Evolutionary conservation across 306 rosid genomes (phyloP).

Genomic region (Glycine soja): DNA sequence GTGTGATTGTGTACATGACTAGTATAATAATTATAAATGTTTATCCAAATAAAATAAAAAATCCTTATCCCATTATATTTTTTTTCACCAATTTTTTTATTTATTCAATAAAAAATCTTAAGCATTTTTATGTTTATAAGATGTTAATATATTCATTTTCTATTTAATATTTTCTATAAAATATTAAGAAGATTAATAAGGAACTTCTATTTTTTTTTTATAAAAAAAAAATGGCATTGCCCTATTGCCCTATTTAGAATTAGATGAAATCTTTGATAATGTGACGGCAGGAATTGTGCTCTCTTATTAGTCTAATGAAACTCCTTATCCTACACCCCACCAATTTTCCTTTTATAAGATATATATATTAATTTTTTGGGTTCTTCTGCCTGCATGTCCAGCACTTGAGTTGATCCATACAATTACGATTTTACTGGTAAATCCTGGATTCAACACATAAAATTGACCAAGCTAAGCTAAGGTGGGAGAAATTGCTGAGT

Average conservation of each 20-base stretch:
- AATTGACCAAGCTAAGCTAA: neutral
- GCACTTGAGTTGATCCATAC: constrained; percentile 23
- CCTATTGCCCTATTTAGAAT: neutral
- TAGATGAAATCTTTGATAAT: constrained; percentile 13
- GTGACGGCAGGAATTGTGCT: neutral
- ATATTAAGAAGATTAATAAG: neutral
- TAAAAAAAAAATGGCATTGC: neutral
- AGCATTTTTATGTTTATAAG: neutral
- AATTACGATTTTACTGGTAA: constrained; percentile 21
- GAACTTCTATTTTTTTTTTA: neutral
- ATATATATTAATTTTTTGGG: neutral
- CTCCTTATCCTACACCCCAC: neutral
- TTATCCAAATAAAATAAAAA: neutral
- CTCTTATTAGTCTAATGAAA: neutral
- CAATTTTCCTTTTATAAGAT: neutral
- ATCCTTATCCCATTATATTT: neutral
- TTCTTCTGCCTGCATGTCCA: constrained; percentile 7
- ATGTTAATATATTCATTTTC: neutral
- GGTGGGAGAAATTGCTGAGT: constrained; percentile 29
- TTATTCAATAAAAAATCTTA: neutral
- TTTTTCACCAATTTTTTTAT: neutral
- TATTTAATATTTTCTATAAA: neutral
- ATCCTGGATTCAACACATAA: constrained; percentile 22
- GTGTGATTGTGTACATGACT: constrained; percentile 51
- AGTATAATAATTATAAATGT: constrained; percentile 43